Percentiles rank a stretch among this genome's conserved stretches.
Conservation (phyloP, 1,284 basidiomycete species). For the Vanrija sp. region DNA sequence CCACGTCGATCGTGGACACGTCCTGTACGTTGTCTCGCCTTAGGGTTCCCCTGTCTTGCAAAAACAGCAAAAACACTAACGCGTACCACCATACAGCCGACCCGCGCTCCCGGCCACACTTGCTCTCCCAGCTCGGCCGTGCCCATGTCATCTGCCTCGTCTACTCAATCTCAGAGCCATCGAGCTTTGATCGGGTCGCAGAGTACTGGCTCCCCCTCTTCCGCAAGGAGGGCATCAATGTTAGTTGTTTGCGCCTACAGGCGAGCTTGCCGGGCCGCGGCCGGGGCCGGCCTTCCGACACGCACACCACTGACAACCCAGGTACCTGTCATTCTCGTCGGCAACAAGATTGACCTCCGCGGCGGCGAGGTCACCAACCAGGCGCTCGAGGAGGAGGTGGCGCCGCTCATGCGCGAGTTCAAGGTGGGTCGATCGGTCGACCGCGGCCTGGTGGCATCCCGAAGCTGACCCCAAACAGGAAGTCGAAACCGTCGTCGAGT, state of each 20-base stretch:
- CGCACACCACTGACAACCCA: conserved; percentile 40
- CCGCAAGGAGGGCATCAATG: conserved; percentile 89
- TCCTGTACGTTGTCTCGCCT: conserved; percentile 61
- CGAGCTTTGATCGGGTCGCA: conserved; percentile 93
- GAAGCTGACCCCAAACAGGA: conserved; percentile 57
- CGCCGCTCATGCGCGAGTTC: conserved; percentile 95
- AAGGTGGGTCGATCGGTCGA: conserved; percentile 58
- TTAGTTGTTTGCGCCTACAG: conserved; percentile 45
- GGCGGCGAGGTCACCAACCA: conserved; percentile 91
- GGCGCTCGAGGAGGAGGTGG: conserved; percentile 87
- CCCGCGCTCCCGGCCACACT: conserved; percentile 61
- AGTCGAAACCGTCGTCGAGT: conserved; percentile 97
- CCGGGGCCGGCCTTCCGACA: neutral
- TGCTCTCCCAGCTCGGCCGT: conserved; percentile 91
- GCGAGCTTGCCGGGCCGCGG: conserved; percentile 1
- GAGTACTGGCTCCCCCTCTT: conserved; percentile 99
- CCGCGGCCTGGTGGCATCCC: conserved; percentile 3
- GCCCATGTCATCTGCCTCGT: conserved; percentile 98
- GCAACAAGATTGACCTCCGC: conserved; percentile 96
- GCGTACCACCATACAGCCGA: conserved; percentile 20
- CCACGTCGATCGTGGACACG: conserved; percentile 92
- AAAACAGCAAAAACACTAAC: neutral
- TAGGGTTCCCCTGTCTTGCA: too few species aligned
- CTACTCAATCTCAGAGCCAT: conserved; percentile 91
- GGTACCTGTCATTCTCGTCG: conserved; percentile 95